Evolutionary conservation across 2,329 filamentous ascomycete genomes (phyloP).

Genomic region (Fusarium haematococcum): DNA sequence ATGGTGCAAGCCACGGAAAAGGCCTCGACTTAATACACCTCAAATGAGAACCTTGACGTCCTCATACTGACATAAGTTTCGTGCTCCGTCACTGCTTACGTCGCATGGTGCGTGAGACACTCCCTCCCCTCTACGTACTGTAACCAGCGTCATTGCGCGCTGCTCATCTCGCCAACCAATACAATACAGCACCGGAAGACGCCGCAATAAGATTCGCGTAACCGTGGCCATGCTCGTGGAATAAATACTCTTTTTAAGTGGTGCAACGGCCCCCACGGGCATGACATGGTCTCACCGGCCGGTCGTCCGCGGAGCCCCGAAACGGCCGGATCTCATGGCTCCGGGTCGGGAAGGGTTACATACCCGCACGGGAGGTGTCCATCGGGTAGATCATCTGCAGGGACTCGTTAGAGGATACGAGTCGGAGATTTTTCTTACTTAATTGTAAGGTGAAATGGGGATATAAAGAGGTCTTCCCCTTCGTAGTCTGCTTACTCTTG

Average conservation of each 20-base stretch:
- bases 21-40: neutral
- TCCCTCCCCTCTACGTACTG: neutral
- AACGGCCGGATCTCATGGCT: neutral
- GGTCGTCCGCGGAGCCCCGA: neutral
- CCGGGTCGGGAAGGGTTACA: neutral
- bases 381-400: neutral
- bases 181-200: neutral
- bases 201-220: neutral
- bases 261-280: neutral
- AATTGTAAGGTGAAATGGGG: neutral
- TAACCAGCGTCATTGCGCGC: neutral
- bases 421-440: neutral
- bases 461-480: neutral
- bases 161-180: neutral
- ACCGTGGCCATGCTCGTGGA: neutral
- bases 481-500: neutral
- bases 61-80: neutral
- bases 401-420: neutral
- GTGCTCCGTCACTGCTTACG: neutral
- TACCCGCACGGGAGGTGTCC: neutral
- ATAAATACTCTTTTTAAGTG: neutral
- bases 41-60: constrained; percentile 1
- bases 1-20: neutral
- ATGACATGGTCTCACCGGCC: neutral
- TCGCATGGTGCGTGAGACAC: neutral